Evolutionary conservation across 2,329 filamentous ascomycete genomes (phyloP).

Genomic region (Cercospora sp.): DNA sequence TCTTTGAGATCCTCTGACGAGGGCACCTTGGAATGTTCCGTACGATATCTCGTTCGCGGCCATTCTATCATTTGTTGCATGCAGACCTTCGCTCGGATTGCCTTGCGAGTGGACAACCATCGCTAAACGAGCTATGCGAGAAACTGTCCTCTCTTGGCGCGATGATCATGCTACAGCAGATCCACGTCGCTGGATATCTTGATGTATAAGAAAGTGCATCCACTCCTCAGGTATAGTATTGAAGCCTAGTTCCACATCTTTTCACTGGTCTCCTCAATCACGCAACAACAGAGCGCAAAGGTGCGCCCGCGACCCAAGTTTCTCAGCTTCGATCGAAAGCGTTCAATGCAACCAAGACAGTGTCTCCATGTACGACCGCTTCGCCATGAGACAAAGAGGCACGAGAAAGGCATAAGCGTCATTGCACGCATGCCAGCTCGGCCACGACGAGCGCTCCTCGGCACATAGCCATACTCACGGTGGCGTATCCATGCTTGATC

Average conservation of each 20-base stretch:
- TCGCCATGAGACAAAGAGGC: background rate
- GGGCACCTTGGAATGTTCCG: background rate
- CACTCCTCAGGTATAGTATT: background rate
- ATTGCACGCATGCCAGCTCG: background rate
- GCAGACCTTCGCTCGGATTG: background rate
- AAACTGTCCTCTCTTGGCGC: background rate
- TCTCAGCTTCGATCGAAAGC: background rate
- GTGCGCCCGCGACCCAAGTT: background rate
- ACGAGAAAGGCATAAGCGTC: background rate
- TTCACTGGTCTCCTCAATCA: background rate
- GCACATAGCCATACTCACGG: background rate
- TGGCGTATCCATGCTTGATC: slow-evolving; percentile 5
- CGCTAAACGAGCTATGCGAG: slow-evolving; percentile 1
- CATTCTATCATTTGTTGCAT: background rate
- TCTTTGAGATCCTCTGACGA: slow-evolving; percentile 14
- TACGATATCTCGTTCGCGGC: background rate
- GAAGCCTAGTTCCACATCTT: background rate
- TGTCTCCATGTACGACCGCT: background rate
- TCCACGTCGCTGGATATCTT: background rate
- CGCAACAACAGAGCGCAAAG: background rate
- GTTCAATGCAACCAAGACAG: background rate
- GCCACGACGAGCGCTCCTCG: background rate
- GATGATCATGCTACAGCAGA: background rate
- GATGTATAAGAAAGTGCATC: background rate
- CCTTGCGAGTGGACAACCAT: background rate